Conservation (phyloP, 345 rosid genomes). For the thale cress (Arabidopsis thaliana) region TAIR10.1 NC_003070.9:6923001-6923500, state of each 20-base stretch:
- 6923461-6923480: too few relatives aligned
- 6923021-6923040: neutral
- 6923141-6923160: slow-evolving; percentile 16
- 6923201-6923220: neutral
- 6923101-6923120: slow-evolving; percentile 19
- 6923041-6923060: slow-evolving; percentile 15
- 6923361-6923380: neutral
- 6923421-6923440: neutral
- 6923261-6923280: neutral
- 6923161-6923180: slow-evolving; percentile 21
- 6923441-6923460: neutral
- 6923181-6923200: neutral
- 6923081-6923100: slow-evolving; percentile 36
- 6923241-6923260: neutral
- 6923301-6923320: neutral
- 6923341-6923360: neutral
- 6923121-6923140: slow-evolving; percentile 4
- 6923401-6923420: neutral
- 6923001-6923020: neutral
- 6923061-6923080: slow-evolving; percentile 11
- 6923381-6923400: neutral
- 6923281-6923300: neutral
- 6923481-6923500: too few relatives aligned
- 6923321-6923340: neutral
- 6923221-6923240: neutral